These are phyloP conservation scores for Fusarium sp. DNA, from an alignment of 2,329 filamentous ascomycete species.

Conservation along the genomic window DNA sequence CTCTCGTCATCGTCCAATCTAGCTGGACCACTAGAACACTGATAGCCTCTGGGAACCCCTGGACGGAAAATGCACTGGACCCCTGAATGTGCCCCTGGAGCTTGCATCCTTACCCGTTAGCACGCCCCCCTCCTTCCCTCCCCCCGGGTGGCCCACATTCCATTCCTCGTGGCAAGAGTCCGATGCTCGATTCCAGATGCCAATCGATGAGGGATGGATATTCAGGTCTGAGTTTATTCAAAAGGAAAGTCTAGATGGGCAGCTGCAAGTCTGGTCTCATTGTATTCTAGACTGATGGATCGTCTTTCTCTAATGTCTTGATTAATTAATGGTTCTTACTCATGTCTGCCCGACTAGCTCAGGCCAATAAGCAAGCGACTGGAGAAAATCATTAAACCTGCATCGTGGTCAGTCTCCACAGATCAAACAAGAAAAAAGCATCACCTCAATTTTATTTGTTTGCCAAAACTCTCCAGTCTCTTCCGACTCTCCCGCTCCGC, in stretches of 20 bases:
- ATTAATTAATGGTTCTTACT: too few species aligned
- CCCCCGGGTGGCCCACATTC: conserved; percentile 12
- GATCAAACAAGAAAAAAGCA: not conserved
- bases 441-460: conserved; percentile 11
- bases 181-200: not conserved
- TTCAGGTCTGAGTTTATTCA: conserved; percentile 1
- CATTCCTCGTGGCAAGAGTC: not conserved
- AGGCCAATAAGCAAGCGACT: not conserved
- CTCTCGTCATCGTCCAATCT: not conserved
- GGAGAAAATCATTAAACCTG: conserved; percentile 13
- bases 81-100: conserved; percentile 38
- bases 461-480: not conserved
- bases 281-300: not conserved
- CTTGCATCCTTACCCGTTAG: conserved; percentile 26
- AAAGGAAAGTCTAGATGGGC: not conserved
- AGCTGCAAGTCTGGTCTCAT: too few species aligned
- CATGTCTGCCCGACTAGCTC: not conserved
- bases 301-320: too few species aligned
- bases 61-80: conserved; percentile 23
- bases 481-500: not conserved
- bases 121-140: not conserved
- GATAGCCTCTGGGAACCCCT: conserved; percentile 25
- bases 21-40: conserved; percentile 9
- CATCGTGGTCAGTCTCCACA: conserved; percentile 9
- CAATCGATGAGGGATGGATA: not conserved